Evolutionary conservation across 768 basidiomycete genomes (phyloP).

Genomic region (Cytidiella melzeri): DNA sequence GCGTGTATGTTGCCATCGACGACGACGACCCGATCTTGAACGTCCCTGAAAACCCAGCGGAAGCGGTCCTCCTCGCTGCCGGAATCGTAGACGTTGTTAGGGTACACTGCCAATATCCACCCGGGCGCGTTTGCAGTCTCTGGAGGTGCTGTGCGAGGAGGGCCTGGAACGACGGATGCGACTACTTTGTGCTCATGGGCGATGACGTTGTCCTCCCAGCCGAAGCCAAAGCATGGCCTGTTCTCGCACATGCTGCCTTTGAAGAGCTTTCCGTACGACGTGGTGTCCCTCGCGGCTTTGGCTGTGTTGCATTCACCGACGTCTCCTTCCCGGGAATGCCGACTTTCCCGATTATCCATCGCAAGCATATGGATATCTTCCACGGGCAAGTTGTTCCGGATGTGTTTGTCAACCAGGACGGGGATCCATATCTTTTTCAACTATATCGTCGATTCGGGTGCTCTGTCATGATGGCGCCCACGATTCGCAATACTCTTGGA

Average conservation of each 20-base stretch:
- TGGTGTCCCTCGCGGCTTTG: constrained; percentile 39
- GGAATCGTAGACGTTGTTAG: constrained; percentile 34
- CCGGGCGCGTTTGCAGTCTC: constrained; percentile 45
- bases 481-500: constrained; percentile 40
- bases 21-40: constrained; percentile 39
- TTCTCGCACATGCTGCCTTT: constrained; percentile 35
- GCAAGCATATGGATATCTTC: constrained; percentile 52
- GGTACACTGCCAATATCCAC: constrained; percentile 33
- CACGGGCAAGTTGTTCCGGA: constrained; percentile 43
- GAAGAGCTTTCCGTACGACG: constrained; percentile 23
- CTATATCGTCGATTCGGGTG: constrained; percentile 53
- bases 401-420: constrained; percentile 52
- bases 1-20: constrained; percentile 50
- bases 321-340: constrained; percentile 53
- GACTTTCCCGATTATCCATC: constrained; percentile 53
- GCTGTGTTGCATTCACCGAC: constrained; percentile 54
- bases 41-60: constrained; percentile 27
- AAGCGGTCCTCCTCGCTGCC: constrained; percentile 29
- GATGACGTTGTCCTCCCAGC: constrained; percentile 49
- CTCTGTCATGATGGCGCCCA: constrained; percentile 37
- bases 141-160: constrained; percentile 45
- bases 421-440: constrained; percentile 53
- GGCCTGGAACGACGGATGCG: constrained; percentile 43
- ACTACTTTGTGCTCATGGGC: constrained; percentile 49
- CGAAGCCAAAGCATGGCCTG: constrained; percentile 41